Evolutionary conservation across 2,329 filamentous ascomycete species (phyloP), one percentile per base, ranked within the genome.

Genomic region (Aspergillus tubingensis): DNA sequence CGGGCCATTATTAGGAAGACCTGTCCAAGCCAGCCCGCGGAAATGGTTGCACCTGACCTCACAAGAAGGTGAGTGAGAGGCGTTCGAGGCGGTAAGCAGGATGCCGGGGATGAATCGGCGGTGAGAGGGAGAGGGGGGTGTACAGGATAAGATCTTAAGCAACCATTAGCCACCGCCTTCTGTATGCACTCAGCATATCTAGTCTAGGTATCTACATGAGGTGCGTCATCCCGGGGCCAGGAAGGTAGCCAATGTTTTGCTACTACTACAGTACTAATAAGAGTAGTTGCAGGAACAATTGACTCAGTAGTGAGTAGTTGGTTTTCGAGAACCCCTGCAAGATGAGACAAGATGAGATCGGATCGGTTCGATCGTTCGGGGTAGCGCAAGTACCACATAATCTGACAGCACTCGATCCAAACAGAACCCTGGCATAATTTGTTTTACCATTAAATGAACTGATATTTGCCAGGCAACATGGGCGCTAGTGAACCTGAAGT

Each of bases 341-440:
- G 56, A 58, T 58, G 48, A 58, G 39, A 51, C 52, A 38, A 59
- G 57, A 54, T 59, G 57, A 25, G 57, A 54, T 59, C 57, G 49
- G 51, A 27, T 19, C 8, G 30, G 47, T 50, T 50, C 32, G 43
- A 49, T 32, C 32, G 41, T 59, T 39, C 50, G 41, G 21, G 30
- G 41, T 21, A 47, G 38, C 48, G 23, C 23, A 32, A n/a, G n/a
- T 44, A 36, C 49, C 32, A 48, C 47, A 50, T 30, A 15, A 50
- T 32, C 25, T 30, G 25, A 50, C 25, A n/a, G 47, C 17, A 19
- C 5, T 17, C 25, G 13, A 50, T 32, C 47, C 15, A 44, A 21
- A 21, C 21, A 21, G 17, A 21, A 21, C 17, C 8, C 19, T 36
- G n/a, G 41, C 8, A 13, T 44, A 1, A 44, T 11, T 11, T 10